phyloP scores from a whole-genome alignment of 768 basidiomycete genomes.

The Macrolepiota fuliginosa region DNA sequence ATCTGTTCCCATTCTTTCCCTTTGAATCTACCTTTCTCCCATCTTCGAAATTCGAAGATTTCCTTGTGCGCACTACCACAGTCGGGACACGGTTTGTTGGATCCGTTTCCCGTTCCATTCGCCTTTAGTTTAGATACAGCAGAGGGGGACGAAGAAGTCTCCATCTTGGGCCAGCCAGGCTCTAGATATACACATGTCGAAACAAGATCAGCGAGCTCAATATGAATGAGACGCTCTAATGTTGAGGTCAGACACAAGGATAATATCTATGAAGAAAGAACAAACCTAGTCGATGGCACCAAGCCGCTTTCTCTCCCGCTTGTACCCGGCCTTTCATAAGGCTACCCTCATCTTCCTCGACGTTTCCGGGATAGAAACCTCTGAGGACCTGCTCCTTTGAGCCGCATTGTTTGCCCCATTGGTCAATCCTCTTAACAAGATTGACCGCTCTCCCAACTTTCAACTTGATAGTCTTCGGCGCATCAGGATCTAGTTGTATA shows the following conservation, averaged over 20 bases:
- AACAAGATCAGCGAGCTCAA: slow-evolving; percentile 73
- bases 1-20: slow-evolving; percentile 74
- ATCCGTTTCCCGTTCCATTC: slow-evolving; percentile 14
- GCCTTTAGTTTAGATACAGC: slow-evolving; percentile 17
- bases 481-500: not conserved
- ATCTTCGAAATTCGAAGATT: slow-evolving; percentile 71
- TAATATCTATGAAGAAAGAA: not conserved
- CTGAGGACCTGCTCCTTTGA: slow-evolving; percentile 73
- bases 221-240: slow-evolving; percentile 71
- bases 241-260: not conserved
- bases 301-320: slow-evolving; percentile 58
- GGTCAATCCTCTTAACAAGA: slow-evolving; percentile 66
- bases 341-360: slow-evolving; percentile 36
- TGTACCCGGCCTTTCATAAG: slow-evolving; percentile 66
- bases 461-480: slow-evolving; percentile 47
- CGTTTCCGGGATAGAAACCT: slow-evolving; percentile 68
- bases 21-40: slow-evolving; percentile 47
- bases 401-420: slow-evolving; percentile 82
- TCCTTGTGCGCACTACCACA: slow-evolving; percentile 66
- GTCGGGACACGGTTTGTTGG: slow-evolving; percentile 33
- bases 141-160: slow-evolving; percentile 16
- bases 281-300: slow-evolving; percentile 64
- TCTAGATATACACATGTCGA: slow-evolving; percentile 59
- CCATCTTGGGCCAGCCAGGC: slow-evolving; percentile 39
- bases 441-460: slow-evolving; percentile 82